Conservation (phyloP, 2,329 filamentous ascomycete species). For the Neophaeococcomyces aloes region DNA sequence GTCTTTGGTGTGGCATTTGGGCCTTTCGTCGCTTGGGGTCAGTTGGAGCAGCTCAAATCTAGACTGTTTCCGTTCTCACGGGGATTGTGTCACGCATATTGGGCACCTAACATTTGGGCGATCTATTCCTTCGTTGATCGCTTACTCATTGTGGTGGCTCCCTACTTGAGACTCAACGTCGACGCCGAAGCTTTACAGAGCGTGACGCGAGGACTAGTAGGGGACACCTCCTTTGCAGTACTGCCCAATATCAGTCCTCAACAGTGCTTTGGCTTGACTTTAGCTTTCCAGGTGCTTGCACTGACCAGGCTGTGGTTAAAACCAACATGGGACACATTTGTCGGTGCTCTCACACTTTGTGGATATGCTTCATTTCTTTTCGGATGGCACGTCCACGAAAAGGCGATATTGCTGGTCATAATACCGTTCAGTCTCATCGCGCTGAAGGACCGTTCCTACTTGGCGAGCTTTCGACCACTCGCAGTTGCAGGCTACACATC, state of each 20-base stretch:
- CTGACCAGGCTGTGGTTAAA: constrained; percentile 70
- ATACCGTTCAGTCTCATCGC: constrained; percentile 91
- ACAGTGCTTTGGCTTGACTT: constrained; percentile 69
- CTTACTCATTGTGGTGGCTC: constrained; percentile 72
- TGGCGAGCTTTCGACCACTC: constrained; percentile 82
- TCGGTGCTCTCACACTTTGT: constrained; percentile 81
- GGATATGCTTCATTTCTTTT: constrained; percentile 95
- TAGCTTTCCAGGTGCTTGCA: constrained; percentile 68
- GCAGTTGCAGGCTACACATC: constrained; percentile 92
- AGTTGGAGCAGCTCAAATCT: constrained; percentile 72
- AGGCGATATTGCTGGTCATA: constrained; percentile 86
- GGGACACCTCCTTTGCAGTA: constrained; percentile 87
- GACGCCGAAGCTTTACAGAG: constrained; percentile 68
- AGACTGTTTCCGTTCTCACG: constrained; percentile 88
- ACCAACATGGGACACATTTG: constrained; percentile 79
- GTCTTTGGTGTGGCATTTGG: constrained; percentile 78
- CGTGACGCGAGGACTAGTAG: constrained; percentile 84
- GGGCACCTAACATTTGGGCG: constrained; percentile 96
- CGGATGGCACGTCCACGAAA: constrained; percentile 98
- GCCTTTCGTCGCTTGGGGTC: constrained; percentile 70
- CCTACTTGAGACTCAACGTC: constrained; percentile 63
- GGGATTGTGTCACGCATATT: constrained; percentile 93
- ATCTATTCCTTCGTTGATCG: constrained; percentile 89
- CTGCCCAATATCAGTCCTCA: constrained; percentile 75
- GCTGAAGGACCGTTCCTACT: constrained; percentile 76